Base-by-base conservation (phyloP, 768 basidiomycete genomes). In the Pleurotus ostreatus region DNA sequence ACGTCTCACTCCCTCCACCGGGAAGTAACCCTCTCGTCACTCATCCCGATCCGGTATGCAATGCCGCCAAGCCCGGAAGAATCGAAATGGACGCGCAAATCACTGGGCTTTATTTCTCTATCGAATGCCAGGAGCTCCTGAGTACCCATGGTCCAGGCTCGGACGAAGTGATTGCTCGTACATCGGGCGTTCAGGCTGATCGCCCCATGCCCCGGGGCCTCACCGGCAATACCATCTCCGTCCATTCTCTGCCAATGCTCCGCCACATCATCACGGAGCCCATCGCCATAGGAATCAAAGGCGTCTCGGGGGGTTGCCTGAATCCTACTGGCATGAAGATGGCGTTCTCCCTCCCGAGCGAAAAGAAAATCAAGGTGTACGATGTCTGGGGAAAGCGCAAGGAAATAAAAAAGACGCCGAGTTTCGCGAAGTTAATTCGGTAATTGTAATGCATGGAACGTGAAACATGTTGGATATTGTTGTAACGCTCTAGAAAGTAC, bases 111-210 rank as follows among this genome's bases (percentile, higher is more conserved):
- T 77, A 87, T 53, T 92, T 84, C 66, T 89, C 91, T 13, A 82
- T 85, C 3, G 87, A 92, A 59, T 85, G 85, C 63, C 92, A 91
- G 61, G 94, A 96, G 63, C 70, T 97, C 37, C 70, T 96, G n/a
- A 89, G 84, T 43, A 89, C 91, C 2, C 90, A 94, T 62, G 91
- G 71, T 56, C 66, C 66, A 6, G 59, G 60, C 12, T 56, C 60
- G 64, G 58, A 57, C 45, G 46, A 60, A n/a, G 55, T 34, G 2
- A 37, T 56, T 2, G 57, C 48, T 20, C 56, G 45, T 45, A 37
- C 46, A 16, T 49, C 37, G 38, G 47, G 60, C 46, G 47, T n/a
- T 54, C 55, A 8, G 48, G 49, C 44, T 44, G 62, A 61, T 12
- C 63, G 43, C 49, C 55, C 22, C 49, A 48, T 16, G 18, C 52